These are phyloP conservation scores for Alternaria metachromatica DNA, from an alignment of 2,329 filamentous ascomycete species.

Conservation along the genomic window DNA sequence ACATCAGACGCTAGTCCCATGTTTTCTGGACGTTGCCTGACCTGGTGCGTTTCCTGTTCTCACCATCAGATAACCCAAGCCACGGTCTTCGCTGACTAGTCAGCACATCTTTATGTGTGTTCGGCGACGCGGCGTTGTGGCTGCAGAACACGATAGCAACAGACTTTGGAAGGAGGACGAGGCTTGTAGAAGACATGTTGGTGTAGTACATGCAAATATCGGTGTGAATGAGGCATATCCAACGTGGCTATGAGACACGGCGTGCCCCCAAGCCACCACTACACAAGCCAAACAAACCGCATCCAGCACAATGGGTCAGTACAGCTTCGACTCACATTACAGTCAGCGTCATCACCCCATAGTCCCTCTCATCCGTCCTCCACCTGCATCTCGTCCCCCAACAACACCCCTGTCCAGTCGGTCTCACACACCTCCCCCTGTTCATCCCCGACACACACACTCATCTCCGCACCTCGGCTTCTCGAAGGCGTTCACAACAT, in stretches of 20 bases:
- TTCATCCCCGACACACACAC: background rate
- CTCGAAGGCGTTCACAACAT: constrained; percentile 4
- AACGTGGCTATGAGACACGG: background rate
- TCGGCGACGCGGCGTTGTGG: background rate
- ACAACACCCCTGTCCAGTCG: background rate
- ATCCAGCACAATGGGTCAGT: background rate
- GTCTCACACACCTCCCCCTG: background rate
- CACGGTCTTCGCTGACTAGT: background rate
- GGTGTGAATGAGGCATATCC: background rate
- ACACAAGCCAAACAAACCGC: background rate
- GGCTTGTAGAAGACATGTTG: background rate
- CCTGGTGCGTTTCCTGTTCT: background rate
- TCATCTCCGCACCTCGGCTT: background rate
- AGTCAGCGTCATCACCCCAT: background rate
- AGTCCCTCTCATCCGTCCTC: background rate
- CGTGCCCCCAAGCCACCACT: background rate
- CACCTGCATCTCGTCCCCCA: background rate
- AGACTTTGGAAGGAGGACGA: background rate
- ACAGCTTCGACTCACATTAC: background rate
- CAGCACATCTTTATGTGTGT: background rate
- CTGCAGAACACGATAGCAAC: background rate
- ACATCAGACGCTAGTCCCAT: background rate
- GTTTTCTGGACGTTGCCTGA: background rate
- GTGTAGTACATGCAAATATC: background rate
- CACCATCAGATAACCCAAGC: background rate